Percentiles rank a stretch among this genome's conserved stretches.
Conservation (phyloP, 2,329 filamentous ascomycete genomes). For the Cladosporium sp. region DNA sequence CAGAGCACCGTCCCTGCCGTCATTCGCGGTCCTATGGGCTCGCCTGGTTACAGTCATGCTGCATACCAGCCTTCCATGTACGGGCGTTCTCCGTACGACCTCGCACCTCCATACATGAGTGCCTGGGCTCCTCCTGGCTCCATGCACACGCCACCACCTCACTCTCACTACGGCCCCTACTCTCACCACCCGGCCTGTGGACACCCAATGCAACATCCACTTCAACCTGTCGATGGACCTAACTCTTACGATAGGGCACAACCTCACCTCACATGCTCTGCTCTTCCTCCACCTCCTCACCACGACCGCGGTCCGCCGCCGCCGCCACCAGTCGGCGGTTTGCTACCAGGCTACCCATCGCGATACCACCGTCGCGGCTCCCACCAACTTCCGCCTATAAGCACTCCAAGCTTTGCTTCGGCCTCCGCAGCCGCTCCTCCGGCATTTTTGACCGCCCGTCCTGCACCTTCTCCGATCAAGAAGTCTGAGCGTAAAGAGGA, state of each 20-base stretch:
- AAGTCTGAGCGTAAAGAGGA: conserved; percentile 10
- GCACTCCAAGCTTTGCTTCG: background rate
- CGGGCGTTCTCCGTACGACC: conserved; percentile 36
- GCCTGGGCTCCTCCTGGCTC: conserved; percentile 37
- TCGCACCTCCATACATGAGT: conserved; percentile 29
- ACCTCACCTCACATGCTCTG: conserved; percentile 30
- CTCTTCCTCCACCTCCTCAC: conserved; percentile 33
- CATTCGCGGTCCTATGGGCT: conserved; percentile 64
- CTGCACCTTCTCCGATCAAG: conserved; percentile 1
- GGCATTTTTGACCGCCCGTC: background rate
- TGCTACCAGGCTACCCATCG: conserved; percentile 1
- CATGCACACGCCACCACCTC: conserved; percentile 35
- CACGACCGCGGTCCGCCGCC: conserved; percentile 24
- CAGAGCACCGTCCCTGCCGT: conserved; percentile 72
- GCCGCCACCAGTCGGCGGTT: conserved; percentile 9
- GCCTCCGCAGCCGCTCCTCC: background rate
- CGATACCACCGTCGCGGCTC: background rate
- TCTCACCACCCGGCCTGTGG: conserved; percentile 24
- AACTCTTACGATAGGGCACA: conserved; percentile 34
- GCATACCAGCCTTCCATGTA: conserved; percentile 40
- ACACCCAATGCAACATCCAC: conserved; percentile 29
- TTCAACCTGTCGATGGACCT: conserved; percentile 21
- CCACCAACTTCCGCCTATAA: background rate
- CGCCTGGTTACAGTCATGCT: conserved; percentile 49
- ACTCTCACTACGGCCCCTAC: conserved; percentile 30